phyloP scores from a whole-genome alignment of 2,329 filamentous ascomycete species.

The Fusarium sp. region DNA sequence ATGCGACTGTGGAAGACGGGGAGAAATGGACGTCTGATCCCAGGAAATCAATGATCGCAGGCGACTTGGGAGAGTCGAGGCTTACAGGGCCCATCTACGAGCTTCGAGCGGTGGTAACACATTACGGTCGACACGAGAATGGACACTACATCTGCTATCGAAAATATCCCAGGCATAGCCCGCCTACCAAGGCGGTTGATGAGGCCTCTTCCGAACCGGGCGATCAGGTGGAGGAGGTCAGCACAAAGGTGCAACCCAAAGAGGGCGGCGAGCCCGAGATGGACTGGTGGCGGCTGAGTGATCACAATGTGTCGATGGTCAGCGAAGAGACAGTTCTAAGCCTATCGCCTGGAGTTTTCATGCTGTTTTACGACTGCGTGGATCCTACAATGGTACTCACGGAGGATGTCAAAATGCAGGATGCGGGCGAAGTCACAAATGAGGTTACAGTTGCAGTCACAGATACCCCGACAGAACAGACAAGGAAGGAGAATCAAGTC shows the following conservation, averaged over 20 bases:
- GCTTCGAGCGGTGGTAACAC: conserved; percentile 86
- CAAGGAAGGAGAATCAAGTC: conserved; percentile 4
- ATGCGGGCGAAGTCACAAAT: conserved; percentile 33
- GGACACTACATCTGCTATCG: conserved; percentile 96
- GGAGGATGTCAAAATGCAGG: conserved; percentile 41
- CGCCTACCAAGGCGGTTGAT: conserved; percentile 8
- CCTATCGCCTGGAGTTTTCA: conserved; percentile 85
- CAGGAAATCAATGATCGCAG: conserved; percentile 78
- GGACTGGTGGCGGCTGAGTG: conserved; percentile 92
- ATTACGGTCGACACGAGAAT: conserved; percentile 92
- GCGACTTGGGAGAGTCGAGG: conserved; percentile 61
- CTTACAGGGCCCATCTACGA: conserved; percentile 75
- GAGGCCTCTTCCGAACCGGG: conserved; percentile 25
- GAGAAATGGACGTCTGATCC: conserved; percentile 81
- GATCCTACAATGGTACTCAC: conserved; percentile 63
- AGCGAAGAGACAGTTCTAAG: conserved; percentile 78
- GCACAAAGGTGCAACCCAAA: conserved; percentile 20
- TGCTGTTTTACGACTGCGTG: conserved; percentile 93
- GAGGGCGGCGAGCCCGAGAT: conserved; percentile 51
- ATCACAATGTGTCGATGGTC: conserved; percentile 83
- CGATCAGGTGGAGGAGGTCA: conserved; percentile 14
- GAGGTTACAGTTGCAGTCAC: background rate
- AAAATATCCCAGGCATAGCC: conserved; percentile 65
- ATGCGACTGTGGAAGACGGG: conserved; percentile 38
- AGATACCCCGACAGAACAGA: conserved; percentile 6